phyloP scores from a whole-genome alignment of 2,329 filamentous ascomycete species.

The Calycina herbarum region DNA sequence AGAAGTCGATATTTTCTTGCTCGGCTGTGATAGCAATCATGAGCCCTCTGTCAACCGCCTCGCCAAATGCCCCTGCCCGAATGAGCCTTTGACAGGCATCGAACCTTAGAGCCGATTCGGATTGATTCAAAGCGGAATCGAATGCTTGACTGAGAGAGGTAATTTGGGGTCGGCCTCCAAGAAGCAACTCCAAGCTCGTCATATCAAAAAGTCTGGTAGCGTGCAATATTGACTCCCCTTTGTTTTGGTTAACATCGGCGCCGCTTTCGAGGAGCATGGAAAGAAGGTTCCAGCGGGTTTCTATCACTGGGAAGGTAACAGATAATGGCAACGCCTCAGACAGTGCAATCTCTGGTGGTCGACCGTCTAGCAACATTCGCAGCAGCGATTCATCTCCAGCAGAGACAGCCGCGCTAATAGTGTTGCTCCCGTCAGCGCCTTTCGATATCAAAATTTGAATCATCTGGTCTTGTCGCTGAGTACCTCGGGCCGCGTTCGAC shows the following conservation, averaged over 20 bases:
- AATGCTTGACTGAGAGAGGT: conserved; percentile 17
- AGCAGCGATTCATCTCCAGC: conserved; percentile 10
- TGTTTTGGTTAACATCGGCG: conserved; percentile 11
- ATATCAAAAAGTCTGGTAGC: conserved; percentile 12
- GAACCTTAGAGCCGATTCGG: conserved; percentile 7
- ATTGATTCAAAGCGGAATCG: conserved; percentile 7
- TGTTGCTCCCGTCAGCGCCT: conserved; percentile 13
- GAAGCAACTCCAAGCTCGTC: conserved; percentile 3
- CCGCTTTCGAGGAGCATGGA: conserved; percentile 13
- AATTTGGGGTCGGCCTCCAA: conserved; percentile 2
- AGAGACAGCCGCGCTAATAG: conserved; percentile 12
- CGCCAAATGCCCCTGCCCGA: conserved; percentile 15
- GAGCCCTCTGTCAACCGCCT: conserved; percentile 18
- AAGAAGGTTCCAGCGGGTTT: conserved; percentile 4
- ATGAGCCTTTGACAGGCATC: conserved; percentile 16
- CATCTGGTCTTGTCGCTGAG: conserved; percentile 6
- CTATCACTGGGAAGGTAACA: background rate
- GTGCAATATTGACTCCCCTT: conserved; percentile 10
- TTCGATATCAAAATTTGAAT: conserved; percentile 9
- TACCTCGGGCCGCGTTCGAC: background rate
- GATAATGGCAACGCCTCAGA: conserved; percentile 10
- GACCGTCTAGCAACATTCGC: conserved; percentile 10
- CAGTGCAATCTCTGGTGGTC: background rate
- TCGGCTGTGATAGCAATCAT: conserved; percentile 10
- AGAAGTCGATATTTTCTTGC: conserved; percentile 12